phyloP scores from a whole-genome alignment of 805 yeast genomes.

The Yamadazyma philogaea region DNA sequence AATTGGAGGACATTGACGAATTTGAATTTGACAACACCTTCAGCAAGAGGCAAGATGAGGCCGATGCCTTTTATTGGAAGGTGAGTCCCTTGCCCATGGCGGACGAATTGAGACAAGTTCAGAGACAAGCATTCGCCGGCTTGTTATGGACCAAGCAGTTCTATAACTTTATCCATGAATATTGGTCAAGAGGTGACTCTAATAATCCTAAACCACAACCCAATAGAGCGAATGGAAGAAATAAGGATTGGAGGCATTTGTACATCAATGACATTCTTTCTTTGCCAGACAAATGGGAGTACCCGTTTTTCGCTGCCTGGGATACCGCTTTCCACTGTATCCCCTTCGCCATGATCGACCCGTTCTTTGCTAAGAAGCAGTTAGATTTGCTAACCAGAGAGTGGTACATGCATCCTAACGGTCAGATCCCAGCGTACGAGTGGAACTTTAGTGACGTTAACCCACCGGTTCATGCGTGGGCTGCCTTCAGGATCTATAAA shows the following conservation, averaged over 20 bases:
- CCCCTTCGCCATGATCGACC: conserved; percentile 91
- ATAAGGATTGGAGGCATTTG: conserved; percentile 83
- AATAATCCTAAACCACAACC: conserved; percentile 68
- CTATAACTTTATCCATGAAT: conserved; percentile 78
- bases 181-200: conserved; percentile 88
- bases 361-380: conserved; percentile 86
- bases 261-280: conserved; percentile 85
- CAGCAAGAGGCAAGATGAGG: conserved; percentile 75
- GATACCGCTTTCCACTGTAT: conserved; percentile 94
- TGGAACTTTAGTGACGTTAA: conserved; percentile 96
- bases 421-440: conserved; percentile 96
- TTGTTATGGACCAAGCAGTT: conserved; percentile 91
- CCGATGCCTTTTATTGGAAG: conserved; percentile 90
- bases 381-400: conserved; percentile 82
- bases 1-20: conserved; percentile 56
- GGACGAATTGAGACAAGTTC: conserved; percentile 75
- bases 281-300: conserved; percentile 94
- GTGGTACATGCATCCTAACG: conserved; percentile 98
- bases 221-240: conserved; percentile 82
- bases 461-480: conserved; percentile 98
- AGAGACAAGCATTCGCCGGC: conserved; percentile 93
- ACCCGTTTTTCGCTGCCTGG: conserved; percentile 96
- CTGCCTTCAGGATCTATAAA: conserved; percentile 82
- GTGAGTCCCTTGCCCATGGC: conserved; percentile 81
- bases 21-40: conserved; percentile 68